Base-by-base conservation (phyloP, 2,329 filamentous ascomycete genomes). In the Gremmenia infestans region DNA sequence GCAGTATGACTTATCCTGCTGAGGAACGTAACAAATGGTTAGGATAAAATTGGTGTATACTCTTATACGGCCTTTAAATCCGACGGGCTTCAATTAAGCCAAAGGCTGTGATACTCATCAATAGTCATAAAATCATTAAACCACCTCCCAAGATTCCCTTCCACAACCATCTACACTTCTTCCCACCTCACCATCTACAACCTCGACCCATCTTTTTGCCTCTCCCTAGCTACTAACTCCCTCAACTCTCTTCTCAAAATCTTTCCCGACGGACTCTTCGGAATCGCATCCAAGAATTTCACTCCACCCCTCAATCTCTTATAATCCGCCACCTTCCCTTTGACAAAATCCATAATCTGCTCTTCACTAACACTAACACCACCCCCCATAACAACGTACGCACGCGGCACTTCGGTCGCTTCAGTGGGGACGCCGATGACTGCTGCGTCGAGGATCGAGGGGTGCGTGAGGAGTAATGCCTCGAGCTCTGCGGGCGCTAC, bases 321-420 rank as follows among this genome's bases (percentile, higher is more conserved):
- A 67, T 77, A 79, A 51, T 70, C 72, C 5, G 75, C 73, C 32
- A 79, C 65, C 45, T 71, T 72, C 4, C 61, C 59, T 15, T 69
- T 66, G n/a, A 74, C 65, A 47, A 72, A 76, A 7, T 63, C 60
- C 55, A 76, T 74, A 12, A 78, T 70, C 53, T 77, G 72, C 22
- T 74, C 62, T 35, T 70, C 72, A 1, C 65, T 71, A 12, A 60
- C 28, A 12, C 49, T 52, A 66, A 61, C 55, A 9, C 15, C 46
- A 3, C 39, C 17, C 52, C 46, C 4, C 12, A 22, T 8, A 7
- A 82, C 76, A 22, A 85, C 72, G 64, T 85, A 86, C 17, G 82
- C 83, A 23, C 81, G 73, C 17, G 82, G 82, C 17, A 74, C 70
- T 65, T 86, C 82, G 55, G 81, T 79, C 40, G 76, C 75, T 12